phyloP scores from a whole-genome alignment of 192 early-diverging fungal genomes.

The Coemansia erecta region DNA sequence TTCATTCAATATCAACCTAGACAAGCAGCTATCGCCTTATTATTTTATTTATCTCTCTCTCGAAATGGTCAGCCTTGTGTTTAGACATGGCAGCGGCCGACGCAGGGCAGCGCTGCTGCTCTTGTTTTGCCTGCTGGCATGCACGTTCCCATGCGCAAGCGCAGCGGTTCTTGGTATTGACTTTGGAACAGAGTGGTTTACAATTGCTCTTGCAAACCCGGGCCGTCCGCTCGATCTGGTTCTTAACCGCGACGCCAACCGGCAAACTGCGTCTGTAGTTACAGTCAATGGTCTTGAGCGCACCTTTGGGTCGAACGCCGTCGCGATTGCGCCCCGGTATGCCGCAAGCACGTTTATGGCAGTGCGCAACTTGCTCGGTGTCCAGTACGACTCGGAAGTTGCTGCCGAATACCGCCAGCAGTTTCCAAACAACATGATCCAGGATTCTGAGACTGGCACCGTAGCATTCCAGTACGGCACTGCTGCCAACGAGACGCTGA shows the following conservation, averaged over 20 bases:
- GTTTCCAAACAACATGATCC: slow-evolving; percentile 77
- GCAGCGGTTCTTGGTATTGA: slow-evolving; percentile 93
- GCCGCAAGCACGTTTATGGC: slow-evolving; percentile 80
- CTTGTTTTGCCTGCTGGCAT: slow-evolving; percentile 9
- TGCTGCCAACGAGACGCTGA: slow-evolving; percentile 50
- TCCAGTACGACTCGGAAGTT: slow-evolving; percentile 67
- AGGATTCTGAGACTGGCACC: slow-evolving; percentile 63
- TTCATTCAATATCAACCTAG: too few species aligned
- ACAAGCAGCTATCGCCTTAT: too few species aligned
- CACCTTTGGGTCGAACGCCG: slow-evolving; percentile 84
- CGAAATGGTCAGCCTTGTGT: too few species aligned
- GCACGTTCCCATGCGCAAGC: slow-evolving; percentile 13
- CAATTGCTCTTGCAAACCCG: slow-evolving; percentile 88
- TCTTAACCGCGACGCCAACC: slow-evolving; percentile 92
- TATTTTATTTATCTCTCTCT: too few species aligned
- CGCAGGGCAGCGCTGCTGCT: slow-evolving; percentile 1
- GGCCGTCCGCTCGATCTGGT: slow-evolving; percentile 90
- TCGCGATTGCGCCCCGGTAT: slow-evolving; percentile 41
- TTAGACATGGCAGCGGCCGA: background rate
- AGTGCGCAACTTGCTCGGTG: slow-evolving; percentile 84
- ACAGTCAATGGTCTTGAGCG: slow-evolving; percentile 79
- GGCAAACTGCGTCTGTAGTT: slow-evolving; percentile 86
- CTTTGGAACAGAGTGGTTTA: slow-evolving; percentile 97
- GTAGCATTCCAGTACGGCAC: slow-evolving; percentile 69
- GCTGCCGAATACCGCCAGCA: slow-evolving; percentile 70